A percentile compares a stretch with the other conserved stretches of the same genome.
Evolutionary conservation across 257 asterid genomes (phyloP).

Genomic region (Plectranthus barbatus): DNA sequence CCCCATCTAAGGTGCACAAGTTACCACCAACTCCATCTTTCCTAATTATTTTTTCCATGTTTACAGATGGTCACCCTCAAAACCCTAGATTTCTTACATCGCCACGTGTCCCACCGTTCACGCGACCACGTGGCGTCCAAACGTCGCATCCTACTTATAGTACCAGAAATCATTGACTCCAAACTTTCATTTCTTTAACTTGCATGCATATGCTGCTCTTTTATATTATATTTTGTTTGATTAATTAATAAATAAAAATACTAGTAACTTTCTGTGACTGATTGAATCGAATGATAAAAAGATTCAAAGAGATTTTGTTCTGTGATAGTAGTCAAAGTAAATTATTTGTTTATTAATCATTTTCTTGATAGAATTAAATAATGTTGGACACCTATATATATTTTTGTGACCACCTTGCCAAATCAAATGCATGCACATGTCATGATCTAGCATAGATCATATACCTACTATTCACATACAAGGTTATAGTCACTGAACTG

Average conservation of each 20-base stretch:
- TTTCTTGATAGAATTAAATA: too few species aligned
- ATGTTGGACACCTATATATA: too few species aligned
- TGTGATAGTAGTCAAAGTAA: too few species aligned
- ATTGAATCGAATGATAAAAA: background rate
- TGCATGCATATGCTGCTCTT: too few species aligned
- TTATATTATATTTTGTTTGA: background rate
- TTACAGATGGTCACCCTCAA: constrained; percentile 15
- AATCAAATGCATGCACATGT: too few species aligned
- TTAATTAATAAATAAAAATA: background rate
- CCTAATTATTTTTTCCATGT: background rate
- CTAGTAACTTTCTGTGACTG: background rate
- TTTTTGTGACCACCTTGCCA: too few species aligned
- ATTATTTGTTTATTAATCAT: background rate
- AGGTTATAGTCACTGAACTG: too few species aligned
- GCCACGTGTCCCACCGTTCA: constrained; percentile 15
- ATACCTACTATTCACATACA: too few species aligned
- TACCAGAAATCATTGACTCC: background rate
- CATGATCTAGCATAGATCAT: too few species aligned
- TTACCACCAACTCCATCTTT: constrained; percentile 15
- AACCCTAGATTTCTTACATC: constrained; percentile 10
- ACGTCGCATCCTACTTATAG: background rate
- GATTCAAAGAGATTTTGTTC: background rate
- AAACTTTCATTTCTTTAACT: too few species aligned
- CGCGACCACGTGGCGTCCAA: constrained; percentile 21
- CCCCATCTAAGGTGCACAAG: background rate